These are phyloP conservation scores for Penicillium antarcticum DNA, from an alignment of 495 filamentous ascomycete genomes.

Conservation along the genomic window DNA sequence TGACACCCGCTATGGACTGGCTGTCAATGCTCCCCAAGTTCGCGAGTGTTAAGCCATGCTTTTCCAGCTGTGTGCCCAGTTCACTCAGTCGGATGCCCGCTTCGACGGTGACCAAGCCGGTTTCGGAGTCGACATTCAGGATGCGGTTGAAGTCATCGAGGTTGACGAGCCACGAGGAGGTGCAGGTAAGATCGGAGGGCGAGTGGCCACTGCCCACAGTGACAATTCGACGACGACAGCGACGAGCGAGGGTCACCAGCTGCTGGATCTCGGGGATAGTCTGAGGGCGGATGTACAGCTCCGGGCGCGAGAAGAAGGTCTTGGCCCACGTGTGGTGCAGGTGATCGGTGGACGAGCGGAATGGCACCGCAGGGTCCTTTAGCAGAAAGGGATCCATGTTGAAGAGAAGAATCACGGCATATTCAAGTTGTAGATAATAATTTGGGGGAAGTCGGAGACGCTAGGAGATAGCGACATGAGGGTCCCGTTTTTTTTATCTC, in stretches of 20 bases:
- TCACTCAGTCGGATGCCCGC: constrained; percentile 78
- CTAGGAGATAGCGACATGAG: constrained; percentile 17
- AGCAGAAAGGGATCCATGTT: constrained; percentile 48
- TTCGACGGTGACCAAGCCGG: constrained; percentile 68
- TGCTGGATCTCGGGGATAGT: constrained; percentile 78
- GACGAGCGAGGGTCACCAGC: constrained; percentile 73
- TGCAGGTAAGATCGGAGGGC: constrained; percentile 88
- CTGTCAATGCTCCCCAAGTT: constrained; percentile 93
- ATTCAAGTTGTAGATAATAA: not conserved
- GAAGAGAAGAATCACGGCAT: constrained; percentile 10
- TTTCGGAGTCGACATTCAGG: constrained; percentile 60
- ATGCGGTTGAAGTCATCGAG: constrained; percentile 79
- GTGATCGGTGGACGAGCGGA: constrained; percentile 68
- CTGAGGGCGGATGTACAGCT: constrained; percentile 83
- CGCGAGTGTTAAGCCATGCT: constrained; percentile 73
- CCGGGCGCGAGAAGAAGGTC: constrained; percentile 82
- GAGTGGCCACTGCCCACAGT: constrained; percentile 87
- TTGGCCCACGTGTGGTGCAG: constrained; percentile 94
- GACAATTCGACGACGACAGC: constrained; percentile 74
- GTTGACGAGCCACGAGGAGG: constrained; percentile 91
- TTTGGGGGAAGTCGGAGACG: not conserved
- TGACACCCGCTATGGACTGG: constrained; percentile 90
- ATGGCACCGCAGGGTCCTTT: constrained; percentile 60
- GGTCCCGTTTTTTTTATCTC: not conserved
- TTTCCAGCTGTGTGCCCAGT: constrained; percentile 65